Conservation (phyloP, 306 rosid genomes). For the Vachellia pachyceras region DNA sequence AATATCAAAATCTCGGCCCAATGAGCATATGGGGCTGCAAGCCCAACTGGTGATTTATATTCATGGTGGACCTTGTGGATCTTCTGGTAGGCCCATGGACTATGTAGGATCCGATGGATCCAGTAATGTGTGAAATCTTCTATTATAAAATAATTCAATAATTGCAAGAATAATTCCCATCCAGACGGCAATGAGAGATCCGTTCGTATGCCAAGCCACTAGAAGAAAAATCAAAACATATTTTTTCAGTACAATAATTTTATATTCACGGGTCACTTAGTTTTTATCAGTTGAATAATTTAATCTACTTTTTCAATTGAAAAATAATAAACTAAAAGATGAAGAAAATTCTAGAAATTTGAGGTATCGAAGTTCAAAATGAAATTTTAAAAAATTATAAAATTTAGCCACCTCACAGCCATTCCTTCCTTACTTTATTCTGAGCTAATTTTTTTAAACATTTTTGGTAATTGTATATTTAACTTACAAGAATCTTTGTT, state of each 20-base stretch:
- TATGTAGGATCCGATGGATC: slow-evolving; percentile 67
- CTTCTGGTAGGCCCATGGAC: slow-evolving; percentile 64
- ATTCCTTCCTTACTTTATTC: too few relatives aligned
- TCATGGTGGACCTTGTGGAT: slow-evolving; percentile 69
- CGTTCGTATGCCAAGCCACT: slow-evolving; percentile 65
- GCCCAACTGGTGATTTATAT: slow-evolving; percentile 63
- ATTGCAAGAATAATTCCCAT: slow-evolving; percentile 58
- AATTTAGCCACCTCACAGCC: too few relatives aligned
- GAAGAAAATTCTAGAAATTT: too few relatives aligned
- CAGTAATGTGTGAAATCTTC: slow-evolving; percentile 72
- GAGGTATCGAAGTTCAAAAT: too few relatives aligned
- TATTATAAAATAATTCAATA: slow-evolving; percentile 57
- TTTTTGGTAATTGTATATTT: too few relatives aligned
- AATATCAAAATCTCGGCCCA: slow-evolving; percentile 74
- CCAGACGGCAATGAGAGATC: slow-evolving; percentile 71
- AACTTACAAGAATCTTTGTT: too few relatives aligned
- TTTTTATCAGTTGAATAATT: not conserved
- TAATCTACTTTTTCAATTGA: too few relatives aligned
- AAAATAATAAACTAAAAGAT: too few relatives aligned
- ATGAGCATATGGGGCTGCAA: slow-evolving; percentile 67
- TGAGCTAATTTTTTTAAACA: too few relatives aligned
- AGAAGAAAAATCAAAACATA: not conserved
- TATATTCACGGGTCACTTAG: not conserved
- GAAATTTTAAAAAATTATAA: too few relatives aligned
- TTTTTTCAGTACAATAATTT: not conserved